Percentiles rank a stretch among this genome's conserved stretches.
phyloP scores from a whole-genome alignment of 352 stramenopile species.

The Pythium chondricola region DNA sequence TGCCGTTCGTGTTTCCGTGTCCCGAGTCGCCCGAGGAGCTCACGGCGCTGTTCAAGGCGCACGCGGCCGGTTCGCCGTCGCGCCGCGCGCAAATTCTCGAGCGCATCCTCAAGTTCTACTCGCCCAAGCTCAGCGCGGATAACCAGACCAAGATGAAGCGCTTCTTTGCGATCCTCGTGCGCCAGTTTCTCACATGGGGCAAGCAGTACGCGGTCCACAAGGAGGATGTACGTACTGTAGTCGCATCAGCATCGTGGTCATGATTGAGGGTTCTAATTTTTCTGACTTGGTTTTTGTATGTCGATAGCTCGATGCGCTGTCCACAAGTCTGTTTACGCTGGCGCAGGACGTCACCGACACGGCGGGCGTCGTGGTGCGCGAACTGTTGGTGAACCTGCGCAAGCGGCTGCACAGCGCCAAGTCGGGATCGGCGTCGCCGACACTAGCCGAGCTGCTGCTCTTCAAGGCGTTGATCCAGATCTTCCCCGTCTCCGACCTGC shows the following conservation, averaged over 20 bases:
- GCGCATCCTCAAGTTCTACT: conserved; percentile 92
- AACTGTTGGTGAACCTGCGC: conserved; percentile 88
- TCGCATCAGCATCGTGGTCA: too few relatives aligned
- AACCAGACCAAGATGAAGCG: conserved; percentile 96
- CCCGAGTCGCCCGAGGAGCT: conserved; percentile 90
- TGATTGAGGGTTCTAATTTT: too few relatives aligned
- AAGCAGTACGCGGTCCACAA: conserved; percentile 68
- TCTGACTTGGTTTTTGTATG: conserved; percentile 32
- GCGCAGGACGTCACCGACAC: conserved; percentile 88
- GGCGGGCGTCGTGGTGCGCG: conserved; percentile 81
- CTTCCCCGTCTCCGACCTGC: conserved; percentile 92
- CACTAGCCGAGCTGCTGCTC: conserved; percentile 86
- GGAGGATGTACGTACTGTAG: conserved; percentile 29
- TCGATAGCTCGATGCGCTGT: conserved; percentile 73
- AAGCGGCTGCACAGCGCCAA: conserved; percentile 84
- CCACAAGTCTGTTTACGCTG: conserved; percentile 84
- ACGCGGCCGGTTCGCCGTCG: conserved; percentile 73
- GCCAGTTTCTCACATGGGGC: conserved; percentile 89
- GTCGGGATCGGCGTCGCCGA: conserved; percentile 77
- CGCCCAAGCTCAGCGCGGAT: conserved; percentile 88
- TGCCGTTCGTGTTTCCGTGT: conserved; percentile 95
- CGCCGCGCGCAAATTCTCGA: conserved; percentile 86
- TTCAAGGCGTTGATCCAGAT: conserved; percentile 86
- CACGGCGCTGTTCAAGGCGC: conserved; percentile 79
- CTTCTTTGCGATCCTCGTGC: conserved; percentile 93